Conservation (phyloP, 805 yeast species). For the Pichia nakasei region DNA sequence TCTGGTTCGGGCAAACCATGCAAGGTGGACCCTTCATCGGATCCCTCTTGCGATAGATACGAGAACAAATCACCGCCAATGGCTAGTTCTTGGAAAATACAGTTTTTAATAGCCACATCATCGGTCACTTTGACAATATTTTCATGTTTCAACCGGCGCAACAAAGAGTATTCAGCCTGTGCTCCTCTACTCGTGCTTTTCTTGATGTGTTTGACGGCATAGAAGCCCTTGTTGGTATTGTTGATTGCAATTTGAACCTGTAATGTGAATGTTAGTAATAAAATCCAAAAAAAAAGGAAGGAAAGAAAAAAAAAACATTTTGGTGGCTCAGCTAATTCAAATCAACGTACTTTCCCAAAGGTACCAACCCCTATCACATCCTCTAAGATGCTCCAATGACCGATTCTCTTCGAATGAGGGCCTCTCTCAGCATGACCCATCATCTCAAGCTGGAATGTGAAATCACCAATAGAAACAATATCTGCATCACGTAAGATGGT, state of each 20-base stretch:
- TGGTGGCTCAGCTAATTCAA: background rate
- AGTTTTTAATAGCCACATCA: constrained; percentile 60
- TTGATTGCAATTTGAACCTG: constrained; percentile 25
- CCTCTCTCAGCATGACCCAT: background rate
- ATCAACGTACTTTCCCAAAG: constrained; percentile 37
- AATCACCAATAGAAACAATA: constrained; percentile 18
- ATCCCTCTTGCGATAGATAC: constrained; percentile 65
- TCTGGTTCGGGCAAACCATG: constrained; percentile 45
- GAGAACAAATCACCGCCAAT: constrained; percentile 95
- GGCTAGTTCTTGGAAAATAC: constrained; percentile 86
- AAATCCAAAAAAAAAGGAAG: background rate
- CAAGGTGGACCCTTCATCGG: constrained; percentile 44
- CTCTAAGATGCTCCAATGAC: constrained; percentile 35
- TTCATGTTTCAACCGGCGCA: constrained; percentile 74
- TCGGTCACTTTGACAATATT: constrained; percentile 75
- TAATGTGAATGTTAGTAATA: background rate
- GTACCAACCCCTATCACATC: constrained; percentile 46
- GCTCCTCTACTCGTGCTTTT: constrained; percentile 21
- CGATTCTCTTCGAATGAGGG: background rate
- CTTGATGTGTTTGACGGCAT: constrained; percentile 39
- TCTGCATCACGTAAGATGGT: constrained; percentile 31
- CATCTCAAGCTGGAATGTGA: background rate
- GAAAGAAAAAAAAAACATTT: background rate
- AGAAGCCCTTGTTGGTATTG: constrained; percentile 20
- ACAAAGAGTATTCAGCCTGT: constrained; percentile 35